Conservation (phyloP, 371 early-diverging fungal species). For the Apophysomyces elegans region DNA sequence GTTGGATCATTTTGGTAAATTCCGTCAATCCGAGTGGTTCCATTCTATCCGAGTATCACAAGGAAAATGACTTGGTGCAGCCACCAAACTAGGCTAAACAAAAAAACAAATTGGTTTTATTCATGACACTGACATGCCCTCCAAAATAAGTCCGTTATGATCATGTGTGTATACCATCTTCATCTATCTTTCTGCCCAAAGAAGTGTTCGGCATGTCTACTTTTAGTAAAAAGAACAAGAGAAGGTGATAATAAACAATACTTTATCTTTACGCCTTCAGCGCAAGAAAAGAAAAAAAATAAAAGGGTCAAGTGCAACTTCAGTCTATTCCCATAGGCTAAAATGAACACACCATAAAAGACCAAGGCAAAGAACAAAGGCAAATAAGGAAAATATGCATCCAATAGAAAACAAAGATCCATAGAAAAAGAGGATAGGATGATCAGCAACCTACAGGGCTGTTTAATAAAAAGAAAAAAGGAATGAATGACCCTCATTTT, state of each 20-base stretch:
- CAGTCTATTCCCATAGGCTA: no score
- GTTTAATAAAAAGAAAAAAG: neutral
- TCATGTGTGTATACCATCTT: neutral
- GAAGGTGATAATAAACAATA: no score
- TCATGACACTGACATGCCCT: constrained; percentile 4
- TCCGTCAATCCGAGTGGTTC: no score
- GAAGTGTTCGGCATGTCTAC: neutral
- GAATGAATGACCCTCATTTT: no score
- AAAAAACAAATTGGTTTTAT: neutral
- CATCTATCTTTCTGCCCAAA: no score
- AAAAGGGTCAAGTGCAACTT: no score
- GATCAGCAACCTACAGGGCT: constrained; percentile 2
- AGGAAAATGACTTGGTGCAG: neutral
- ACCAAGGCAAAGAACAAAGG: neutral
- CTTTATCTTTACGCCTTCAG: neutral
- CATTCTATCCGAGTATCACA: neutral
- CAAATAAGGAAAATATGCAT: constrained; percentile 7
- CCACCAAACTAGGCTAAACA: neutral
- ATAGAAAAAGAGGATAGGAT: neutral
- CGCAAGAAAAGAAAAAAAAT: no score
- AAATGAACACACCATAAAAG: no score
- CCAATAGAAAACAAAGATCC: neutral
- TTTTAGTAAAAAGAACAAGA: neutral
- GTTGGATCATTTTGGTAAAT: no score
- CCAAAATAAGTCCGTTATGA: neutral